Conservation (phyloP, 768 basidiomycete genomes). For the Peribolospora baueri region DNA sequence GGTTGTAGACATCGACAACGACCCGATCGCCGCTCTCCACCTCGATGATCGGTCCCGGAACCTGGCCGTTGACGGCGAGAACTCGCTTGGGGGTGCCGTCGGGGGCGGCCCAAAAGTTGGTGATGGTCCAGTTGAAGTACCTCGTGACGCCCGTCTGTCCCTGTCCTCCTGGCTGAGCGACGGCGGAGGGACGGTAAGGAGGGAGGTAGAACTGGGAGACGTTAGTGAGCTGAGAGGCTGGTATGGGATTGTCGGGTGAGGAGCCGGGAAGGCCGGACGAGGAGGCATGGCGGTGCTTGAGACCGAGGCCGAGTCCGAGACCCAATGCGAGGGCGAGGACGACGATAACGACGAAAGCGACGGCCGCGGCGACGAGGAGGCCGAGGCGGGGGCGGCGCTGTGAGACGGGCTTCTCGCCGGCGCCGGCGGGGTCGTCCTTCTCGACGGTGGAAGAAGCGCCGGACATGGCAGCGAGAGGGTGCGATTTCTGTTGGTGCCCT, state of each 20-base stretch:
- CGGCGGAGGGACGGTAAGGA: background rate
- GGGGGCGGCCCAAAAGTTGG: conserved; percentile 1
- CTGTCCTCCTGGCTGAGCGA: background rate
- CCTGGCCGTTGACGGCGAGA: conserved; percentile 10
- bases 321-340: conserved; percentile 7
- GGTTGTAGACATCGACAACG: conserved; percentile 8
- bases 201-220: background rate
- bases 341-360: background rate
- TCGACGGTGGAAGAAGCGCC: too few species aligned
- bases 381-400: too few species aligned
- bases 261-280: background rate
- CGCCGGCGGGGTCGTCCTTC: too few species aligned
- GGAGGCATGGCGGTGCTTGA: background rate
- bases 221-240: background rate
- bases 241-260: background rate
- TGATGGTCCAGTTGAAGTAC: conserved; percentile 1
- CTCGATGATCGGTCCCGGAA: conserved; percentile 9
- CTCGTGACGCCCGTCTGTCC: background rate
- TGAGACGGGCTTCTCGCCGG: too few species aligned
- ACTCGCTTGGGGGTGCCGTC: conserved; percentile 5
- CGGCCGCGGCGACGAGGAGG: background rate
- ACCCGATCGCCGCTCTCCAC: conserved; percentile 8
- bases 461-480: too few species aligned
- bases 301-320: conserved; percentile 7
- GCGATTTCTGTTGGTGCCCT: too few species aligned